phyloP scores from a whole-genome alignment of 2,329 filamentous ascomycete genomes.

The Endothia cerciana region DNA sequence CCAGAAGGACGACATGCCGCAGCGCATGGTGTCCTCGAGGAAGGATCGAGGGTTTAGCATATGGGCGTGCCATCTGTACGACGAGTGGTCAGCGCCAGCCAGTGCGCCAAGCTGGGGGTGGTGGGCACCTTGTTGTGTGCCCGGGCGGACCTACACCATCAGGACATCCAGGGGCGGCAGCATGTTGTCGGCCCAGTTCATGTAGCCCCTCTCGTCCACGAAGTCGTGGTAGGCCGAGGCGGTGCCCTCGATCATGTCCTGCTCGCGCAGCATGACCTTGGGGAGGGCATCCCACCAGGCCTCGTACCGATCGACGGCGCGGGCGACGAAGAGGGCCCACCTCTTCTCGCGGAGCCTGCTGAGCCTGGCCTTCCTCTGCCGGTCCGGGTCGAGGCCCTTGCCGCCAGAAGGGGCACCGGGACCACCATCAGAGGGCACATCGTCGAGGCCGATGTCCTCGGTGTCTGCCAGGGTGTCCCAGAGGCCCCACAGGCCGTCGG shows the following conservation, averaged over 20 bases:
- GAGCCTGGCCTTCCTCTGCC: constrained; percentile 47
- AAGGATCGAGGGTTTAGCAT: constrained; percentile 78
- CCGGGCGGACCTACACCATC: constrained; percentile 43
- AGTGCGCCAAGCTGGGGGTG: no score
- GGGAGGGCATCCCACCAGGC: constrained; percentile 61
- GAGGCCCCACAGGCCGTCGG: constrained; percentile 69
- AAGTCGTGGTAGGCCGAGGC: constrained; percentile 41
- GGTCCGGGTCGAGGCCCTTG: constrained; percentile 36
- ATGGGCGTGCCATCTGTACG: constrained; percentile 61
- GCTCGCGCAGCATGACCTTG: constrained; percentile 38
- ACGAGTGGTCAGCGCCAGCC: constrained; percentile 13
- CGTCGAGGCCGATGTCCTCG: constrained; percentile 20
- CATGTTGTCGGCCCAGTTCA: constrained; percentile 44
- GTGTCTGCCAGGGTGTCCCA: constrained; percentile 49
- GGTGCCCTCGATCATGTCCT: constrained; percentile 39
- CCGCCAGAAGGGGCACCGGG: constrained; percentile 10
- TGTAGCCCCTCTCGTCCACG: constrained; percentile 33
- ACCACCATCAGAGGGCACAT: neutral
- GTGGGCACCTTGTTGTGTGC: no score
- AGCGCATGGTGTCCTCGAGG: constrained; percentile 72
- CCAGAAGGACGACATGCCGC: constrained; percentile 61
- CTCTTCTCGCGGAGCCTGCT: constrained; percentile 69
- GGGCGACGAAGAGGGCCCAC: constrained; percentile 71
- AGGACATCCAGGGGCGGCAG: constrained; percentile 58
- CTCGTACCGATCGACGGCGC: constrained; percentile 70